phyloP scores from a whole-genome alignment of 78 protist genomes.

The Isochrysis galbana region DNA sequence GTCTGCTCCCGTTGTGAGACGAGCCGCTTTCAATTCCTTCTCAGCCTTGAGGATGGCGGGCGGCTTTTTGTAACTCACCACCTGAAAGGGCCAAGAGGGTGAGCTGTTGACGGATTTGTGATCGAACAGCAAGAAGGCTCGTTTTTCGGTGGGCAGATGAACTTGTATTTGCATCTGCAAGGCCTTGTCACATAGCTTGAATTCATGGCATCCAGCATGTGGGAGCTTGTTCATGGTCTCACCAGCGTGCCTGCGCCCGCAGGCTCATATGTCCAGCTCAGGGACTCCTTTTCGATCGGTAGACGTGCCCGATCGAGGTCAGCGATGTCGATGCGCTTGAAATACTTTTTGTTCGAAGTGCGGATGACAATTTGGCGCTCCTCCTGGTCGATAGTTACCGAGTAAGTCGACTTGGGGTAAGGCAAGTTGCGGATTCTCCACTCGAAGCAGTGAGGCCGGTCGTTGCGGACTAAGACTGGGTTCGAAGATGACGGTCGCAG shows the following conservation, averaged over 20 bases:
- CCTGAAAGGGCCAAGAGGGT: too few species aligned
- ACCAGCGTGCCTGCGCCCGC: background rate
- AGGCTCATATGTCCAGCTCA: background rate
- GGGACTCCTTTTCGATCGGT: background rate
- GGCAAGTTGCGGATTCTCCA: constrained; percentile 56
- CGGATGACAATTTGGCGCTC: constrained; percentile 35
- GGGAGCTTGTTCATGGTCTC: too few species aligned
- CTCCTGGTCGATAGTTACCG: constrained; percentile 10
- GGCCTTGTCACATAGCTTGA: too few species aligned
- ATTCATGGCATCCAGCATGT: too few species aligned
- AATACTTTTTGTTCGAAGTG: constrained; percentile 62
- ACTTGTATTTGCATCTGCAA: too few species aligned
- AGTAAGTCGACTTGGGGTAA: constrained; percentile 13
- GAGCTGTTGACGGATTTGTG: too few species aligned
- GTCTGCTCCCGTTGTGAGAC: background rate
- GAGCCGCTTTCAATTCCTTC: background rate
- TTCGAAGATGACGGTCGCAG: background rate
- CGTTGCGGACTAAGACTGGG: constrained; percentile 40
- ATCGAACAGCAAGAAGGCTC: too few species aligned
- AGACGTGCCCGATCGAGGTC: constrained; percentile 37
- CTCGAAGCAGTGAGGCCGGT: constrained; percentile 35
- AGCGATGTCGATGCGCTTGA: constrained; percentile 37
- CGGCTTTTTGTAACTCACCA: background rate
- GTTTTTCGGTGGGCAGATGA: too few species aligned
- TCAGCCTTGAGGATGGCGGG: background rate